These are phyloP conservation scores for Suhomyces sp. DNA, from an alignment of 805 yeast genomes.

Conservation along the genomic window DNA sequence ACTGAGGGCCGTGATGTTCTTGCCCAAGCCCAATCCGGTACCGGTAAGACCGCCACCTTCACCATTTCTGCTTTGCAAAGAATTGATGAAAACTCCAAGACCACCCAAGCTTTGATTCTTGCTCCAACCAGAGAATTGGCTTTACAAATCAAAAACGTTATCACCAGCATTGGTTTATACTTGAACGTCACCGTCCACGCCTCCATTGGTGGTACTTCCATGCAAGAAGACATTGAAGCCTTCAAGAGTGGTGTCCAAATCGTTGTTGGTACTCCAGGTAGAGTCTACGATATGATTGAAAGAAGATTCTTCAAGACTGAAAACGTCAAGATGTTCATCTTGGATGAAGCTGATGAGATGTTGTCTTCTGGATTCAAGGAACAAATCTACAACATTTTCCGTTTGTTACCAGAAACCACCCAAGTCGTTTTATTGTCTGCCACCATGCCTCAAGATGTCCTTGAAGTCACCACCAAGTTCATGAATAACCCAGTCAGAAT, in stretches of 20 bases:
- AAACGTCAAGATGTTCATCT: constrained; percentile 81
- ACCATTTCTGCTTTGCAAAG: constrained; percentile 90
- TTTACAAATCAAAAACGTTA: constrained; percentile 85
- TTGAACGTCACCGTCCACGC: constrained; percentile 87
- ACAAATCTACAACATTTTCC: constrained; percentile 92
- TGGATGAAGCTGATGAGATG: constrained; percentile 99
- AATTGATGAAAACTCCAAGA: constrained; percentile 68
- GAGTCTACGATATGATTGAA: constrained; percentile 88
- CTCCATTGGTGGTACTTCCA: constrained; percentile 89
- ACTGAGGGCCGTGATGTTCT: constrained; percentile 91
- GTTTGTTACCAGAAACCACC: constrained; percentile 79
- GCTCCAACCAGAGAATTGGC: constrained; percentile 98
- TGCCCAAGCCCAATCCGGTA: constrained; percentile 99
- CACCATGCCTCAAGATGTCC: constrained; percentile 89
- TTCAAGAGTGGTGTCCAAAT: constrained; percentile 82
- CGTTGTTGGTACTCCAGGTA: constrained; percentile 96
- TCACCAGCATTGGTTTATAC: constrained; percentile 81
- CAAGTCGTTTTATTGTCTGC: constrained; percentile 96
- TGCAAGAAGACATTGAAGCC: constrained; percentile 75
- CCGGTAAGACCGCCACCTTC: constrained; percentile 99
- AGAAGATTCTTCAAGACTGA: constrained; percentile 74
- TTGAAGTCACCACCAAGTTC: constrained; percentile 87
- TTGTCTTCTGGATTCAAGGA: constrained; percentile 90
- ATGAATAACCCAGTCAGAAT: constrained; percentile 94
- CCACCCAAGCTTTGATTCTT: constrained; percentile 84